Percentiles rank a stretch among this genome's conserved stretches.
These are phyloP conservation scores for Diversispora eburnea DNA, from an alignment of 192 early-diverging fungal species.

Conservation along the genomic window DNA sequence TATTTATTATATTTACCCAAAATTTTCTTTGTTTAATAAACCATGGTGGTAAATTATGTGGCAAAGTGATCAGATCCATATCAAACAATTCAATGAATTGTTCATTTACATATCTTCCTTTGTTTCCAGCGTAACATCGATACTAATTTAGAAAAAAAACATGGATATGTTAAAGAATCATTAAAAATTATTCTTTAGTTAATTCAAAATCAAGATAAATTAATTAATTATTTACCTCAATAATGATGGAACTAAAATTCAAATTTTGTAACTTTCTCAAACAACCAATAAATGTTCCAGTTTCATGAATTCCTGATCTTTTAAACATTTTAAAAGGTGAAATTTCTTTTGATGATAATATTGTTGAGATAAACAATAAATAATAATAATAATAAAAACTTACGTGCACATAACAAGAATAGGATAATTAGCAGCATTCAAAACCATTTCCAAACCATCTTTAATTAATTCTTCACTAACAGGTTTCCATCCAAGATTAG, in stretches of 20 bases:
- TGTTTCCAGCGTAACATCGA: constrained; percentile 87
- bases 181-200: constrained; percentile 4
- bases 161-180: not conserved
- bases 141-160: constrained; percentile 51
- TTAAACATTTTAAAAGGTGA: not conserved
- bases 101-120: constrained; percentile 81
- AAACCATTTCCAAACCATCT: constrained; percentile 83
- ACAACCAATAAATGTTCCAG: constrained; percentile 90
- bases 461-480: constrained; percentile 94
- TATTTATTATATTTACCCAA: constrained; percentile 41
- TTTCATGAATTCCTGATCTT: constrained; percentile 89
- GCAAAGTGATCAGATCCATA: constrained; percentile 83
- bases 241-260: constrained; percentile 96
- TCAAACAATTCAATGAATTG: constrained; percentile 98
- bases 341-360: not conserved
- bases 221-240: constrained; percentile 60
- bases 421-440: constrained; percentile 82
- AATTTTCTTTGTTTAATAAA: constrained; percentile 67
- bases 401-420: constrained; percentile 88
- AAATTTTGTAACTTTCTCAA: constrained; percentile 88
- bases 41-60: constrained; percentile 73
- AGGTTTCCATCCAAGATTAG: constrained; percentile 80
- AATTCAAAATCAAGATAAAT: constrained; percentile 4
- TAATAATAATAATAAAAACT: constrained; percentile 20
- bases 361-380: too few relatives aligned